A percentile compares a stretch with the other conserved stretches of the same genome.
These are phyloP conservation scores for Fagopyrum homotropicum DNA, from an alignment of 148 eudicot species.

Conservation along the genomic window DNA sequence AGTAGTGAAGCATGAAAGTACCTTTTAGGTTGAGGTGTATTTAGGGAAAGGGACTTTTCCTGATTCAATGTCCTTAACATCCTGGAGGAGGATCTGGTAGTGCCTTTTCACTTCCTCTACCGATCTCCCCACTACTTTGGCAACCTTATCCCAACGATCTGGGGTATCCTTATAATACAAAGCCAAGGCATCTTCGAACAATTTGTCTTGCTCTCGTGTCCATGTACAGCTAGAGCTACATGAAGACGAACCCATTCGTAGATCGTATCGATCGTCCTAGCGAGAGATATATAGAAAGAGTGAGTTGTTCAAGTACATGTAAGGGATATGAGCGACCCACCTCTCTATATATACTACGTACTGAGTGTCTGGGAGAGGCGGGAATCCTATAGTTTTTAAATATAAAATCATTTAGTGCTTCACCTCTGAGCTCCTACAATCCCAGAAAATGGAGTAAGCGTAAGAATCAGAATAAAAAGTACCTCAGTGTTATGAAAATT, in stretches of 20 bases:
- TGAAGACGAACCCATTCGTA: slow-evolving; percentile 47
- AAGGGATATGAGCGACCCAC: too few species aligned
- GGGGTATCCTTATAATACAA: slow-evolving; percentile 42
- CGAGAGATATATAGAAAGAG: too few species aligned
- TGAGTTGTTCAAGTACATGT: too few species aligned
- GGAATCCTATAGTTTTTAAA: too few species aligned
- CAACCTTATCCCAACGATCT: slow-evolving; percentile 67
- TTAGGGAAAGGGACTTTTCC: slow-evolving; percentile 48
- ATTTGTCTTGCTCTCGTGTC: slow-evolving; percentile 58
- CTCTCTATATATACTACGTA: too few species aligned
- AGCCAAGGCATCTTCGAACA: slow-evolving; percentile 56
- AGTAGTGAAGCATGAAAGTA: slow-evolving; percentile 5
- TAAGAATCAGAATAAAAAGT: too few species aligned
- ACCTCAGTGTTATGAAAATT: too few species aligned
- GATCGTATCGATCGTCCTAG: too few species aligned
- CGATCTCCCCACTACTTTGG: slow-evolving; percentile 50
- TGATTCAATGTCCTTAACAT: slow-evolving; percentile 45
- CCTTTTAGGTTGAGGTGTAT: slow-evolving; percentile 31
- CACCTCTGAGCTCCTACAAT: too few species aligned
- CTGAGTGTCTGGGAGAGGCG: too few species aligned
- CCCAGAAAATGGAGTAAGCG: too few species aligned
- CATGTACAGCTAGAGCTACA: slow-evolving; percentile 40
- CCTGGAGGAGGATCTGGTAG: slow-evolving; percentile 48
- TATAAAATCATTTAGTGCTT: too few species aligned
- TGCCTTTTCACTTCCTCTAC: slow-evolving; percentile 59